Percentiles rank a stretch among this genome's conserved stretches.
Evolutionary conservation across 352 stramenopile species (phyloP).

Genomic region (Pythium coloratum): DNA sequence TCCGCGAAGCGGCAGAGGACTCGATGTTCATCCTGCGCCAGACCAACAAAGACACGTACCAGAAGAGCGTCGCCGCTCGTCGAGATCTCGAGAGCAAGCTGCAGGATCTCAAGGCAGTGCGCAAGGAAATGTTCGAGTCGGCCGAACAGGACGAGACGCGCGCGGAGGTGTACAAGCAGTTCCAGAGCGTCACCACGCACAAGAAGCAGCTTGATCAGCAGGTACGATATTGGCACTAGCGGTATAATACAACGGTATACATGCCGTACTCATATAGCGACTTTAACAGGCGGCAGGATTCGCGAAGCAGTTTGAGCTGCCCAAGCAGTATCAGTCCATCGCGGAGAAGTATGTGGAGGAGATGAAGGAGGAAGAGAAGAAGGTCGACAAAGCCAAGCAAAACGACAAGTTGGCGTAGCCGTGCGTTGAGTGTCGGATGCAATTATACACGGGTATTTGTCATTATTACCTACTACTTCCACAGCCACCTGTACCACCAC

Average conservation of each 20-base stretch:
- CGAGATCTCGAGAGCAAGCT: slow-evolving; percentile 65
- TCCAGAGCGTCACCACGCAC: slow-evolving; percentile 51
- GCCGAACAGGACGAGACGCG: slow-evolving; percentile 49
- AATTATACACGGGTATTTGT: slow-evolving; percentile 14
- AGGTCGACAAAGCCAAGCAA: slow-evolving; percentile 10
- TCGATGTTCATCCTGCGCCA: slow-evolving; percentile 79
- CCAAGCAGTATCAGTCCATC: slow-evolving; percentile 67
- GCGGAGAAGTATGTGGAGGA: slow-evolving; percentile 50
- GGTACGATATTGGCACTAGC: slow-evolving; percentile 25
- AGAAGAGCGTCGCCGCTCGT: slow-evolving; percentile 52
- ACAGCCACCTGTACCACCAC: not conserved
- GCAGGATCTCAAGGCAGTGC: slow-evolving; percentile 51
- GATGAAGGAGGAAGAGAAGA: slow-evolving; percentile 29
- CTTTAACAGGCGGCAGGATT: slow-evolving; percentile 52
- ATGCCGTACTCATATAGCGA: too few species aligned
- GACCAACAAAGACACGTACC: slow-evolving; percentile 70
- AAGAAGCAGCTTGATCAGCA: slow-evolving; percentile 70
- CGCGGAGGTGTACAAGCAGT: slow-evolving; percentile 56
- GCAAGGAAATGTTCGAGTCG: slow-evolving; percentile 65
- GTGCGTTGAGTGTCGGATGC: not conserved
- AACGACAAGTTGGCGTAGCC: not conserved
- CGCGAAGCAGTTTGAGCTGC: slow-evolving; percentile 75
- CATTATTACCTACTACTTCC: slow-evolving; percentile 14
- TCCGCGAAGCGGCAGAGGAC: slow-evolving; percentile 75
- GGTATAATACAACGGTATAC: too few species aligned